Evolutionary conservation across 306 rosid species (phyloP), one percentile per base, ranked within the genome.

Genomic region (Echinosophora koreensis): DNA sequence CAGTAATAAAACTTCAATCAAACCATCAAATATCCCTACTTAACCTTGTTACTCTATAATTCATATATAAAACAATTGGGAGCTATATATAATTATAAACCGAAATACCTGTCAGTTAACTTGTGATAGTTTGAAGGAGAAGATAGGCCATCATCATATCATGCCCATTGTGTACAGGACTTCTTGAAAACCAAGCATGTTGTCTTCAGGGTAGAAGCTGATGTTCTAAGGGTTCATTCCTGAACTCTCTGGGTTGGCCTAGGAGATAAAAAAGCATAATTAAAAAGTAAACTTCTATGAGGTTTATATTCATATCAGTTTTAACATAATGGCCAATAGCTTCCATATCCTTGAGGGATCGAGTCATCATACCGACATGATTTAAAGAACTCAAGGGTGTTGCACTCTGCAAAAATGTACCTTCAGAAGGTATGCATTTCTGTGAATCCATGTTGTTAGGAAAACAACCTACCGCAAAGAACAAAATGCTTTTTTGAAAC

Each of bases 141-240:
- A 50, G 93, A 89, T 44, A 77, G 56, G 66, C 81, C 86, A 77
- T 82, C 82, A 68, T 82, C 54, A 30, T 41, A 30, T 41, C 78
- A 55, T 74, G 69, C 77, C 75, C 76, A 74, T 75, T 77, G 69
- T 28, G 42, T 44, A 47, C 50, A 28, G 78, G 78, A 72, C 69
- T 80, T 51, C 90, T 82, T 62, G 89, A 89, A 89, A 71, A 89
- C 87, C 87, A 78, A 63, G 90, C 87, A 82, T 86, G 93, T 77
- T 86, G 84, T 77, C 93, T 86, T 86, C 93, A 77, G 57, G 90
- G 93, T 7, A 89, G 78, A 59, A 89, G 93, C 77, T 67, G 86
- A 82, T 86, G 79, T 37, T 89, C 90, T 76, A 84, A 18, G 84
- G 86, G 86, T 74, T 89, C 92, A 77, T 77, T 78, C 77, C 79